phyloP scores from a whole-genome alignment of 176 grass and related monocot genomes.

The Juncus effusus region DNA sequence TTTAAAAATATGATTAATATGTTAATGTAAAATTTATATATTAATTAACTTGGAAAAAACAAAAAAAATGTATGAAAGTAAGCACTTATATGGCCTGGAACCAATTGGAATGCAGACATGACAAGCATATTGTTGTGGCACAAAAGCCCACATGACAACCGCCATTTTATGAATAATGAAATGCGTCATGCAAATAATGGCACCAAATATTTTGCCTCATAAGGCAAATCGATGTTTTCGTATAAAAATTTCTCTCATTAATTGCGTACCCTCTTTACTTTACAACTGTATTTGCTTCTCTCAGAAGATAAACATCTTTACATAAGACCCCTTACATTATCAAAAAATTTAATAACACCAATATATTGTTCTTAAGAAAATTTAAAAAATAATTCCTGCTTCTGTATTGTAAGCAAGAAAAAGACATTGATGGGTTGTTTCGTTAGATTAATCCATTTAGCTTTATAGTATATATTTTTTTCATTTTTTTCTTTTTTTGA shows the following conservation, averaged over 20 bases:
- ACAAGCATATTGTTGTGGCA: too few relatives aligned
- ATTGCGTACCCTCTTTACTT: neutral
- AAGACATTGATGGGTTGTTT: too few relatives aligned
- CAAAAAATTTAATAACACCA: neutral
- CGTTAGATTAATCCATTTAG: too few relatives aligned
- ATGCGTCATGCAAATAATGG: neutral
- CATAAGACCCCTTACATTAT: neutral
- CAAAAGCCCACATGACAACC: too few relatives aligned
- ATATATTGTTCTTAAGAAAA: neutral
- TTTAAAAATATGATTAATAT: too few relatives aligned
- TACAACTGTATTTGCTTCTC: slow-evolving; percentile 23
- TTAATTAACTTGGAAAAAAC: too few relatives aligned
- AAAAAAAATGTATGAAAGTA: too few relatives aligned
- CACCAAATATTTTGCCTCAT: slow-evolving; percentile 11
- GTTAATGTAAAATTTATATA: too few relatives aligned
- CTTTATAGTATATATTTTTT: neutral
- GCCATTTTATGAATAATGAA: neutral
- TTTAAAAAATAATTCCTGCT: neutral
- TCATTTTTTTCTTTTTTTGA: neutral
- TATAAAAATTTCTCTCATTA: neutral
- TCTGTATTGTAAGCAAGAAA: too few relatives aligned
- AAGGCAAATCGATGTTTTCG: slow-evolving; percentile 15
- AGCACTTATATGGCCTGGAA: too few relatives aligned
- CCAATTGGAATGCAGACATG: too few relatives aligned
- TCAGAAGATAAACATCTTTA: neutral